Evolutionary conservation across 352 stramenopile genomes (phyloP).

Genomic region (Globisporangium middletonii): DNA sequence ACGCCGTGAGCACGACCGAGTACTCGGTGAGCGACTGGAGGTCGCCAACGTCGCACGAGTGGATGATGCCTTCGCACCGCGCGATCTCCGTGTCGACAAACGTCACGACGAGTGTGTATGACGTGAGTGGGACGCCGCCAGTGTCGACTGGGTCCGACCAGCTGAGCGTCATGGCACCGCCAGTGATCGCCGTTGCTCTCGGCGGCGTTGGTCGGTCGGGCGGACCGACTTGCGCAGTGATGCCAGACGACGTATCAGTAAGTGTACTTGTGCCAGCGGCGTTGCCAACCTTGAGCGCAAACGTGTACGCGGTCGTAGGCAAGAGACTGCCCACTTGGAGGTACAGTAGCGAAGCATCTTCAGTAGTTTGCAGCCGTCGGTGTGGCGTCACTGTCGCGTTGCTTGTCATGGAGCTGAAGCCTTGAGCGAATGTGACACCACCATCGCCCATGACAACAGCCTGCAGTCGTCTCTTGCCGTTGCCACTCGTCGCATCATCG

Average conservation of each 20-base stretch:
- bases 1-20: constrained; percentile 22
- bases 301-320: constrained; percentile 32
- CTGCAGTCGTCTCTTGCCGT: background rate
- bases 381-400: background rate
- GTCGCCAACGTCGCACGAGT: constrained; percentile 26
- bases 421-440: too few species aligned
- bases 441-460: background rate
- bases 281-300: constrained; percentile 34
- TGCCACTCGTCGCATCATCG: background rate
- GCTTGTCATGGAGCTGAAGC: too few species aligned
- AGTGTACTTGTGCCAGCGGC: constrained; percentile 20
- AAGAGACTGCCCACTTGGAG: constrained; percentile 41
- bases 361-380: constrained; percentile 6
- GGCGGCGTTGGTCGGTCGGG: constrained; percentile 27
- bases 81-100: constrained; percentile 14
- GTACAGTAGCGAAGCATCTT: constrained; percentile 5
- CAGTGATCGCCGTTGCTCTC: constrained; percentile 17
- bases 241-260: constrained; percentile 4
- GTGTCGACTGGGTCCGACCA: constrained; percentile 51
- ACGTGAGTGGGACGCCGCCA: constrained; percentile 36
- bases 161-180: constrained; percentile 29
- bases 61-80: constrained; percentile 36
- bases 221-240: constrained; percentile 17
- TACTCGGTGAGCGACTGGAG: constrained; percentile 46
- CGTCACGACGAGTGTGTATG: constrained; percentile 27